phyloP scores from a whole-genome alignment of 1,284 basidiomycete species.

The Somion occarium region DNA sequence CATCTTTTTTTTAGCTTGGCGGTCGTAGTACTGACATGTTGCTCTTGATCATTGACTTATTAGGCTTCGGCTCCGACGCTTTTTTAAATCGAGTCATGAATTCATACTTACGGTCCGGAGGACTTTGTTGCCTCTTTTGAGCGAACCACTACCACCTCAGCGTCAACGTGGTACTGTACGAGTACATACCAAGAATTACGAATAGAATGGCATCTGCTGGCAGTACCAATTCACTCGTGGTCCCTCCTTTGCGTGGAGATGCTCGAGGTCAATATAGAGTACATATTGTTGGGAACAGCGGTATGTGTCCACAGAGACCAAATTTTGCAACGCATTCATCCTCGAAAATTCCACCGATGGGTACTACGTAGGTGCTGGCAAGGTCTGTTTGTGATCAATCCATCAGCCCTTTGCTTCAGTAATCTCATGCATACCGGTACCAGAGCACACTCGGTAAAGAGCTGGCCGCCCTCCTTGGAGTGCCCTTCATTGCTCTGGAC shows the following conservation, averaged over 20 bases:
- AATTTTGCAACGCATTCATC: no score
- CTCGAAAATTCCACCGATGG: no score
- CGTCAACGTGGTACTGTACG: no score
- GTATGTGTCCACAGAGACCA: constrained; percentile 34
- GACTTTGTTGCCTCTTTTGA: no score
- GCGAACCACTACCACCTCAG: not conserved
- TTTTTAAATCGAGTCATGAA: no score
- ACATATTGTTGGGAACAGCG: constrained; percentile 50
- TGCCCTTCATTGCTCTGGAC: constrained; percentile 23
- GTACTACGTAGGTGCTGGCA: constrained; percentile 13
- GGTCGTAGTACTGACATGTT: no score
- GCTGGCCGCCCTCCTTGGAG: constrained; percentile 39
- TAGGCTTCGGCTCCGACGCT: no score
- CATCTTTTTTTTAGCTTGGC: no score
- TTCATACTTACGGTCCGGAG: no score
- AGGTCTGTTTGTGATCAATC: constrained; percentile 8
- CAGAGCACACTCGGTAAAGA: constrained; percentile 46
- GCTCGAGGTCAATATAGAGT: constrained; percentile 42
- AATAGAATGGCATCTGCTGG: not conserved
- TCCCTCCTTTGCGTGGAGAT: constrained; percentile 42
- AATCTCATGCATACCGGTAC: constrained; percentile 1
- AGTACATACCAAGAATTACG: no score
- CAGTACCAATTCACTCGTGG: not conserved
- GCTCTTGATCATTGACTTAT: no score
- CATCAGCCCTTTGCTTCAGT: constrained; percentile 7